A percentile compares a stretch with the other conserved stretches of the same genome.
These are phyloP conservation scores for Psophocarpus tetragonolobus DNA, from an alignment of 306 rosid species.

Conservation along the genomic window DNA sequence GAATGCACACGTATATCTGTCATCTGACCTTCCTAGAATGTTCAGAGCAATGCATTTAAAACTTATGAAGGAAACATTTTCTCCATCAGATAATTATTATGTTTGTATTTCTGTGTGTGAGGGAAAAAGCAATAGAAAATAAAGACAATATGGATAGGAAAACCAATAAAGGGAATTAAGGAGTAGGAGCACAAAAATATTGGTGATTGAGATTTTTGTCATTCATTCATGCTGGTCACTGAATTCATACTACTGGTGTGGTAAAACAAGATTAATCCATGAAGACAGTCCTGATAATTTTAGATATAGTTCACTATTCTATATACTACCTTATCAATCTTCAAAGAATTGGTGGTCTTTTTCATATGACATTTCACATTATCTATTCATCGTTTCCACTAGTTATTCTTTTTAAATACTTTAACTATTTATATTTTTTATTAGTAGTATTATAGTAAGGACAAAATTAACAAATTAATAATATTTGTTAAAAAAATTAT, in stretches of 20 bases:
- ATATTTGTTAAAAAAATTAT: too few relatives aligned
- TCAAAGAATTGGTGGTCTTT: too few relatives aligned
- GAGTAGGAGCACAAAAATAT: neutral
- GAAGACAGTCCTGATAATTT: neutral
- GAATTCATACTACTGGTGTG: neutral
- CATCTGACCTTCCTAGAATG: neutral
- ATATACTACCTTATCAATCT: too few relatives aligned
- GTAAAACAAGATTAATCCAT: neutral
- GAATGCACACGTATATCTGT: neutral
- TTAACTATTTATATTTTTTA: too few relatives aligned
- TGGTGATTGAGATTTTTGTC: neutral
- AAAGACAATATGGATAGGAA: neutral
- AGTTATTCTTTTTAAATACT: too few relatives aligned
- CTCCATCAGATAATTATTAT: neutral
- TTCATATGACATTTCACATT: too few relatives aligned
- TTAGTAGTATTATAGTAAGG: too few relatives aligned
- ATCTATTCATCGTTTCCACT: too few relatives aligned
- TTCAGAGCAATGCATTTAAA: neutral
- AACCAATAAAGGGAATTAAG: neutral
- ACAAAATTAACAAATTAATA: too few relatives aligned
- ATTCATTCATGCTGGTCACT: neutral
- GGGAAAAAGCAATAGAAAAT: neutral
- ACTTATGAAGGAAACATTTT: neutral
- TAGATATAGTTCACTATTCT: neutral
- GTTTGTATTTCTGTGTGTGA: neutral